Base-by-base conservation (phyloP, 2,329 filamentous ascomycete species). In the Penicillium sp. region DNA sequence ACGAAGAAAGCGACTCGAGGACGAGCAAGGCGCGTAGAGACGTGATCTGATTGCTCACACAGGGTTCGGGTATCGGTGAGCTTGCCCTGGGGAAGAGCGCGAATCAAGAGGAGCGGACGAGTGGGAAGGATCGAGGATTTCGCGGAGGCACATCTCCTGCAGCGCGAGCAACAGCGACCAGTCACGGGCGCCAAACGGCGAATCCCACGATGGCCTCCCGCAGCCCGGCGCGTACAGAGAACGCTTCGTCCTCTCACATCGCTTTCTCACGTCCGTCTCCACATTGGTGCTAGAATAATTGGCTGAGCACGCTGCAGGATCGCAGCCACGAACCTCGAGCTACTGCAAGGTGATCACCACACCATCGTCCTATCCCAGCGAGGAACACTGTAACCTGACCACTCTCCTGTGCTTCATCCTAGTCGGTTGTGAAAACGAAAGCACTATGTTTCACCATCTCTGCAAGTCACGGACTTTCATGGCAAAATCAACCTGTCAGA, bases 291-390 rank as follows among this genome's bases (percentile, higher is more conserved):
- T 30, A 35, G 48, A 53, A 41, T 29, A 11, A 63, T 63, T 63
- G 61, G 61, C 26, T 51, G 49, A 26, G 21, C 9, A 21, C 30
- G 8, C 21, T 44, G 49, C 59, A 38, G 61, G 44, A 54, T 54
- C 38, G 26, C 31, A 55, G 45, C 48, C 44, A 58, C 61, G 54
- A 41, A 30, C 44, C 54, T 49, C 17, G 29, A 61, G 56, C 65
- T 67, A 65, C 65, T 67, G 65, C 65, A 64, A 53, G 65, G 56
- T 56, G 61, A 52, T 67, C 65, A 67, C 58, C 31, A 35, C 50
- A 65, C 65, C 65, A 67, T 63, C 54, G n/a, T 64, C 64, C 49
- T 56, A 44, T 58, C 50, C 61, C 46, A 23, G 21, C 48, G 44
- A 51, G 26, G 35, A 35, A 29, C 58, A 29, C 35, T 51, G 52